Base-by-base conservation (phyloP, 116 monocot genomes). In the Trichopus zeylanicus region DNA sequence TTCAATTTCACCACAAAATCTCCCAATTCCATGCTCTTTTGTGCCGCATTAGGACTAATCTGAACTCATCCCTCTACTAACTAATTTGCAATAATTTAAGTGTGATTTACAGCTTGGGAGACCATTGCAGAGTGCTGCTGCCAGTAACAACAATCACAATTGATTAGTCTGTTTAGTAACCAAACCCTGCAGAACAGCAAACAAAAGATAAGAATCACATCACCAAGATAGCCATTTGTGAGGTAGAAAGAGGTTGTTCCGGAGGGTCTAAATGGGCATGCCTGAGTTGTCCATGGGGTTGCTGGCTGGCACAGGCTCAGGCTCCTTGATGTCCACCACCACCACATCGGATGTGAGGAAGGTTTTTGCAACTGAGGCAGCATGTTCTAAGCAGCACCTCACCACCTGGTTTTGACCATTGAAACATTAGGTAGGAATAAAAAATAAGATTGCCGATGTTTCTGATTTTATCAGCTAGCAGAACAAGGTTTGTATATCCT, bases 261-360 rank as follows among this genome's bases (percentile, higher is more conserved):
- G n/a, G n/a, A n/a, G n/a, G n/a, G n/a, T n/a, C n/a, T n/a, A n/a
- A n/a, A n/a, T n/a, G n/a, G n/a, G n/a, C n/a, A 42, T 42, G 62
- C 69, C 62, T 61, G 69, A 62, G 32, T 70, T 70, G 69, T 55
- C 69, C 69, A 70, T 70, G 31, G 69, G 69, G 26, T 70, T 70
- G 30, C 61, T 46, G 19, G 60, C 68, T 38, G 69, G 46, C 3
- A 55, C 61, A n/a, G 69, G 31, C 30, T 46, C 62, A 55, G 69
- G 69, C 26, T 70, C 69, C 60, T 70, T 70, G 54, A 62, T 62
- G 10, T 70, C 69, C 11, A 70, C 69, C 61, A 70, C 54, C 38
- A 70, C 69, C 10, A 47, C 69, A 70, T 70, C 69, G 22, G 69
- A 70, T 3, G 55, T 70, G 13, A 70, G 42, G 60, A 70, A 70